Conservation (phyloP, 2,329 filamentous ascomycete species). For the Aspergillaceae sp. region DNA sequence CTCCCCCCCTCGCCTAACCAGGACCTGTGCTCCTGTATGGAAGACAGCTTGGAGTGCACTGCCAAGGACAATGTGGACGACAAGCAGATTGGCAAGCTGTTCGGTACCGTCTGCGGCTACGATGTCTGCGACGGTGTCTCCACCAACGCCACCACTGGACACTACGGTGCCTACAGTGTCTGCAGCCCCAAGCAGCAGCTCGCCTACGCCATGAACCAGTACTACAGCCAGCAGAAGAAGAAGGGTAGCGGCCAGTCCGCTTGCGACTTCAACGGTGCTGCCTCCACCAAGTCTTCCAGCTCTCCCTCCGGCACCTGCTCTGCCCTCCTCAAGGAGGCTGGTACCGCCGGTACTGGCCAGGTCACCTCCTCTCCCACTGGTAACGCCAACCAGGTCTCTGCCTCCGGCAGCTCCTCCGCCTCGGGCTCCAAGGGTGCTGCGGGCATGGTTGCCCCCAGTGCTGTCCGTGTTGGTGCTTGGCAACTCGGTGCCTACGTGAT, state of each 20-base stretch:
- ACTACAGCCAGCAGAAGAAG: conserved; percentile 31
- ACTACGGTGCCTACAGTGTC: conserved; percentile 39
- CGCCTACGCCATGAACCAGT: conserved; percentile 35
- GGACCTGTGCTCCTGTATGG: conserved; percentile 76
- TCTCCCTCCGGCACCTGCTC: conserved; percentile 27
- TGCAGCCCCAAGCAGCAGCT: conserved; percentile 34
- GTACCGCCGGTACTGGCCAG: conserved; percentile 27
- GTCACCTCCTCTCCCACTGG: conserved; percentile 28
- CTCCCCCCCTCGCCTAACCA: conserved; percentile 76
- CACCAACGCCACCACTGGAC: conserved; percentile 31
- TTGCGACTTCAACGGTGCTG: conserved; percentile 36
- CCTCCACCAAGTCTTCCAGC: conserved; percentile 24
- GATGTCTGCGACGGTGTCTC: conserved; percentile 33
- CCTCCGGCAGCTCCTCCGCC: conserved; percentile 7
- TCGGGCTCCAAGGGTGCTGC: conserved; percentile 22
- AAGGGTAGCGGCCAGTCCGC: conserved; percentile 27
- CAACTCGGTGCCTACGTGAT: conserved; percentile 32
- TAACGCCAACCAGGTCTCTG: conserved; percentile 10
- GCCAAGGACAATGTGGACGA: conserved; percentile 49
- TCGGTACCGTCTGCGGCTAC: conserved; percentile 44
- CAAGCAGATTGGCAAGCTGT: conserved; percentile 58
- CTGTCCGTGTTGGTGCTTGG: conserved; percentile 25
- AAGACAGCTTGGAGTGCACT: conserved; percentile 59
- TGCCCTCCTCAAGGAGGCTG: conserved; percentile 30
- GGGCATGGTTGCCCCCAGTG: conserved; percentile 14